Evolutionary conservation across 192 early-diverging fungal species (phyloP), one percentile per base, ranked within the genome.

Genomic region (Coemansia sp.): DNA sequence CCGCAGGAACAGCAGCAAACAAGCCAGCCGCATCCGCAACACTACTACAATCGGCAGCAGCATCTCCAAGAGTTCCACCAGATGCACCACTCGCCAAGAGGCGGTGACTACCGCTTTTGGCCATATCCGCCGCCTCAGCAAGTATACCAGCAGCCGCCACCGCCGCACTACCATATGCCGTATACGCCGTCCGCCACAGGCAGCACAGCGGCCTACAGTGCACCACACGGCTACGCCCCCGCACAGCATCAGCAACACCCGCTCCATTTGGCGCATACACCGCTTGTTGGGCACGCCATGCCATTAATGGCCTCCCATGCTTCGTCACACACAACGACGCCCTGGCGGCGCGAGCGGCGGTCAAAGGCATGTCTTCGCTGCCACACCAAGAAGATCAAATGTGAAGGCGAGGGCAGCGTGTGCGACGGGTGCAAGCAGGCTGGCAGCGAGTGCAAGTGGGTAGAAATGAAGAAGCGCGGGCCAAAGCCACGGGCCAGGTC

Each of bases 381-480:
- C 78, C 78, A 81, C 69, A 81, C 73, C n/a, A 81, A 81, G 39
- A 81, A 81, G 64, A 81, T 81, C 26, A 81, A 81, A 57, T 81
- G 78, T 69, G 78, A 81, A 66, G 78, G 78, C 67, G 73, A 72
- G 34, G 78, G 78, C 39, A 6, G 60, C 10, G 48, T 51, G 20
- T 81, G 78, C 78, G 73, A 81, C 36, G 78, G 78, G 30, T 81
- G 78, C 69, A 56, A 62, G 43, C 78, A 72, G 63, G 73, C 78
- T 7, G 78, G 78, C 48, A 58, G 73, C 64, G 78, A 81, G 67
- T 81, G 78, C 63, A 68, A 60, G 43, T 81, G 78, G 78, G 78
- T 81, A 10, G 73, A 81, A 60, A 81, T 81, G 78, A 81, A 81
- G 51, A 81, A 81, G 62, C 78, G 78, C 46, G 78, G 78, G 34